Percentiles rank a stretch among this genome's conserved stretches.
Conservation (phyloP, 805 yeast species). For the Sporopachydermia quercuum region DNA sequence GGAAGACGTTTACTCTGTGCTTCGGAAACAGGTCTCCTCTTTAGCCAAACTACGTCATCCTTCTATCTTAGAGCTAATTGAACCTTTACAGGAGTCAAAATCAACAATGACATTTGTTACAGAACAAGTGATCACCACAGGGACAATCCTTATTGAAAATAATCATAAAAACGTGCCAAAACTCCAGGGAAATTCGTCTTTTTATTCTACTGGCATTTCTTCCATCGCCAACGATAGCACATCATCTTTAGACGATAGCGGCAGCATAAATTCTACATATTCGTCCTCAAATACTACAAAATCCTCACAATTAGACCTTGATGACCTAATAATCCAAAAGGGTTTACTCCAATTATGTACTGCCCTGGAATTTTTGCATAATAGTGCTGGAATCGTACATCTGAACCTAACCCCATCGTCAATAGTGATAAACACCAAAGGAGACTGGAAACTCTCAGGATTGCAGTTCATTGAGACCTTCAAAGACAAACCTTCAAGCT, state of each 20-base stretch:
- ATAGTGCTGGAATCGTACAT: conserved; percentile 60
- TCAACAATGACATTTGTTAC: conserved; percentile 69
- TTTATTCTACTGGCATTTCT: not conserved
- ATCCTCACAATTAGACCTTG: conserved; percentile 29
- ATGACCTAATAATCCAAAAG: conserved; percentile 60
- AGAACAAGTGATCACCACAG: conserved; percentile 45
- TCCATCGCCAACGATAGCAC: too few species aligned
- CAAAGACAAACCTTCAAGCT: conserved; percentile 30
- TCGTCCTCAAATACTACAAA: not conserved
- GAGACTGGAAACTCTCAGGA: conserved; percentile 91
- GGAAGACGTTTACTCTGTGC: conserved; percentile 49
- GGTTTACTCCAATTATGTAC: conserved; percentile 70
- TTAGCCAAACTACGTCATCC: conserved; percentile 84
- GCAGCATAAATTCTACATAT: too few species aligned
- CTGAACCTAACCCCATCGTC: conserved; percentile 66
- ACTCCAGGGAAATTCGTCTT: not conserved
- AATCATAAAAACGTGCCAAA: too few species aligned
- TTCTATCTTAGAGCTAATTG: conserved; percentile 64
- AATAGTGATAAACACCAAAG: conserved; percentile 61
- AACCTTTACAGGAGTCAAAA: conserved; percentile 80
- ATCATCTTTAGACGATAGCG: too few species aligned
- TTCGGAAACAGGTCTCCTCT: conserved; percentile 54
- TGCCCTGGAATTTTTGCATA: conserved; percentile 73
- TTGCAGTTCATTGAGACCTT: conserved; percentile 36
- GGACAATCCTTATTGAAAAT: not conserved